Evolutionary conservation across 1,284 basidiomycete genomes (phyloP).

Genomic region (Puccinia coronata): DNA sequence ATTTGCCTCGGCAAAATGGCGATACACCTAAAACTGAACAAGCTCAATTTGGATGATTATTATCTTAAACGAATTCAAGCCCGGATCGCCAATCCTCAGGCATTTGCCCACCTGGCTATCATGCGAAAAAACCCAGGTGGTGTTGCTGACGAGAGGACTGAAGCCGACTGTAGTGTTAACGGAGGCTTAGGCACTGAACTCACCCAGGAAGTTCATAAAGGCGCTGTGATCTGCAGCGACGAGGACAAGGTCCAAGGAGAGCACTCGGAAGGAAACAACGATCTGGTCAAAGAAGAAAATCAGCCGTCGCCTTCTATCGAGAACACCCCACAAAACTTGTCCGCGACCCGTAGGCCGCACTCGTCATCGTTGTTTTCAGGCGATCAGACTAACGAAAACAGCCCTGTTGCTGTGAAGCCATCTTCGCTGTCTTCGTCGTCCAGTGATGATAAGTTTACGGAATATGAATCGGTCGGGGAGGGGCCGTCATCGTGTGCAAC

Average conservation of each 20-base stretch:
- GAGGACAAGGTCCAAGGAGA: too few relatives aligned
- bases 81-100: not conserved
- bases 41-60: slow-evolving; percentile 12
- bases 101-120: not conserved
- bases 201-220: not conserved
- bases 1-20: not conserved
- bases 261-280: not conserved
- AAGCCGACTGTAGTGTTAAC: not conserved
- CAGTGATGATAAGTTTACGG: not conserved
- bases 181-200: not conserved
- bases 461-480: not conserved
- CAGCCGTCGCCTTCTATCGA: too few relatives aligned
- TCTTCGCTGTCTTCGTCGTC: not conserved
- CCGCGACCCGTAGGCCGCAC: too few relatives aligned
- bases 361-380: too few relatives aligned
- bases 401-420: too few relatives aligned
- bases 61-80: not conserved
- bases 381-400: too few relatives aligned
- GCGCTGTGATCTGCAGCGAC: too few relatives aligned
- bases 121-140: not conserved
- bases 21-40: slow-evolving; percentile 7
- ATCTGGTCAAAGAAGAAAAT: not conserved
- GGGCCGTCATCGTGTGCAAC: not conserved
- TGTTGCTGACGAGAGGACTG: not conserved
- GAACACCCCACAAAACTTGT: too few relatives aligned